Evolutionary conservation across 345 rosid species (phyloP), one percentile per base, ranked within the genome.

Genomic region (Zanthoxylum bungeanum): DNA sequence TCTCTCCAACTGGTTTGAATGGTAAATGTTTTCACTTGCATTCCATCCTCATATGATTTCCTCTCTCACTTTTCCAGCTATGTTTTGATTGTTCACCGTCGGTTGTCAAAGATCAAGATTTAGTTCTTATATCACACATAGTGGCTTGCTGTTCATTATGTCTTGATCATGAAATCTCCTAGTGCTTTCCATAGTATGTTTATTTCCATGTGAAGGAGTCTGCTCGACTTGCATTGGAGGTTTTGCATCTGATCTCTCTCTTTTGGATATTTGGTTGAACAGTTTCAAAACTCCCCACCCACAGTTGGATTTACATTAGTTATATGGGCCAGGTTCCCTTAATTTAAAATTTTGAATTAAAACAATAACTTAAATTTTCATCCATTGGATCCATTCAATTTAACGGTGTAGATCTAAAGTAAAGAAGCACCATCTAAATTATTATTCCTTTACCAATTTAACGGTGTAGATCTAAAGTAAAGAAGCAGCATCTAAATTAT

Each of bases 151-250:
- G n/a, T 66, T 66, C 17, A 49, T 65, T 14, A 14, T 25, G 10
- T 42, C 34, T 28, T 64, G 24, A 64, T 28, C 55, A 46, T 64
- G 60, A 50, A 34, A 51, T 36, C n/a, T 56, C 3, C 17, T 3
- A 27, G 31, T 44, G 44, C 30, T 59, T 50, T 30, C 28, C 14
- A 10, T 27, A 92, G 73, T 94, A 94, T 77, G 73, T 92, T 27
- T 88, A 86, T 83, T 89, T 83, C 47, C 80, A 65, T 64, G 84
- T 92, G 60, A 87, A 78, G 74, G 93, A 90, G 83, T 77, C 93
- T 64, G 86, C 97, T 77, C 88, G 82, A 69, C 78, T 79, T 85
- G 88, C 95, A 60, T 71, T 87, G 75, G 88, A 90, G 97, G 98
- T 93, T 77, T 56, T 76, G 44, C 66, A 76, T 30, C 75, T 76